Evolutionary conservation across 257 asterid species (phyloP), one percentile per base, ranked within the genome.

Genomic region (Solanum medicagineum): DNA sequence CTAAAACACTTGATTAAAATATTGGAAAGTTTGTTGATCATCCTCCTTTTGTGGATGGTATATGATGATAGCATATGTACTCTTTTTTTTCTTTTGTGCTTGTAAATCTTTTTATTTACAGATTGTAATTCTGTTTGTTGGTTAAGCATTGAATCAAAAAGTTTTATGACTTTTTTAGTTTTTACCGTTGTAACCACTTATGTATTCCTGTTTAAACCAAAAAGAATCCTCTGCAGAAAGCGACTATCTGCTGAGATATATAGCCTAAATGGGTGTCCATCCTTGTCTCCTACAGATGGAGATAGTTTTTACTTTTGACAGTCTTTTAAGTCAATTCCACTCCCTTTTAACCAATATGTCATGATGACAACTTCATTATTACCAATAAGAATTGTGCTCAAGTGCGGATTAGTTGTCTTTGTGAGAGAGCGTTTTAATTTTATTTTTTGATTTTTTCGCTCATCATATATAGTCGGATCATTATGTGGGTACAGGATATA

Each of bases 251-350:
- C 45, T 83, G 60, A 24, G 56, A 84, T 65, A 68, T 68, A 32
- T 80, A 75, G 84, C 55, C 88, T 75, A 75, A 86, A 89, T 86
- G 91, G 92, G 86, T 87, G 88, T 85, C 88, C 49, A 88, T 85
- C 88, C 60, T 81, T 90, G 90, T 91, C 92, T 60, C 89, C 91
- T 75, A 55, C 77, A n/a, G 90, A 87, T 75, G 59, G 84, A 86
- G 91, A 89, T 89, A 13, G 85, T 87, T 94, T 94, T 87, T 88
- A 88, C 92, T 90, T 90, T 90, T 87, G 40, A 81, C 86, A 22
- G 81, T 84, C 89, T 83, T 13, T 87, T 69, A 85, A 88, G 91
- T 92, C 91, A 87, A 60, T 87, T 87, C 87, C 81, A 81, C 81
- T 51, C 84, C 22, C 75, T n/a, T 60, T 57, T 17, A 29, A 68